These are phyloP conservation scores for Incumbomyces delicatus DNA, from an alignment of 2,329 filamentous ascomycete species.

Conservation along the genomic window DNA sequence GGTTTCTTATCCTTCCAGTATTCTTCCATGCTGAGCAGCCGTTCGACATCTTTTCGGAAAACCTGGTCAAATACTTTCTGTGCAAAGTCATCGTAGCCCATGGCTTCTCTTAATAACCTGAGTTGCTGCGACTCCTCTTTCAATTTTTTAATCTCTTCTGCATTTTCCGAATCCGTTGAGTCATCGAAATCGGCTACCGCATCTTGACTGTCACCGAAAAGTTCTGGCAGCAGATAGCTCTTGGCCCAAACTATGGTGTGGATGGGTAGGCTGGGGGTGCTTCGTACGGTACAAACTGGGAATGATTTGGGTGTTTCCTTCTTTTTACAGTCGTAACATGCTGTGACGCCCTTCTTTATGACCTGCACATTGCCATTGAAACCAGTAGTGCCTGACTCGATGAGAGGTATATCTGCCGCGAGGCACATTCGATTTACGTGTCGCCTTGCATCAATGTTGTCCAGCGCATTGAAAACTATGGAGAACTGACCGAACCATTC, in stretches of 20 bases:
- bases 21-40: slow-evolving; percentile 77
- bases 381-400: slow-evolving; percentile 94
- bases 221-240: slow-evolving; percentile 89
- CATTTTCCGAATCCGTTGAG: slow-evolving; percentile 71
- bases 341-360: slow-evolving; percentile 82
- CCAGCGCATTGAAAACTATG: slow-evolving; percentile 91
- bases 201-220: slow-evolving; percentile 87
- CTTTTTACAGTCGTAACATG: slow-evolving; percentile 89
- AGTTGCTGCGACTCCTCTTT: slow-evolving; percentile 74
- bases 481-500: slow-evolving; percentile 75
- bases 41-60: slow-evolving; percentile 72
- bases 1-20: slow-evolving; percentile 85
- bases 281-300: slow-evolving; percentile 93
- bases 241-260: slow-evolving; percentile 99
- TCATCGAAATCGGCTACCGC: slow-evolving; percentile 70
- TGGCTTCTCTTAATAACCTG: slow-evolving; percentile 69
- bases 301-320: slow-evolving; percentile 90
- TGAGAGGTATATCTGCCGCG: slow-evolving; percentile 76
- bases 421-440: slow-evolving; percentile 98
- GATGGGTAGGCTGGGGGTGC: slow-evolving; percentile 89
- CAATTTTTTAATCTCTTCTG: slow-evolving; percentile 77
- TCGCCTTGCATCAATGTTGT: slow-evolving; percentile 85
- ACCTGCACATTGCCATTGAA: slow-evolving; percentile 98
- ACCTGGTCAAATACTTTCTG: slow-evolving; percentile 86
- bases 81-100: slow-evolving; percentile 68